Evolutionary conservation across 768 basidiomycete species (phyloP).

Genomic region (Macrolepiota dolichaula): DNA sequence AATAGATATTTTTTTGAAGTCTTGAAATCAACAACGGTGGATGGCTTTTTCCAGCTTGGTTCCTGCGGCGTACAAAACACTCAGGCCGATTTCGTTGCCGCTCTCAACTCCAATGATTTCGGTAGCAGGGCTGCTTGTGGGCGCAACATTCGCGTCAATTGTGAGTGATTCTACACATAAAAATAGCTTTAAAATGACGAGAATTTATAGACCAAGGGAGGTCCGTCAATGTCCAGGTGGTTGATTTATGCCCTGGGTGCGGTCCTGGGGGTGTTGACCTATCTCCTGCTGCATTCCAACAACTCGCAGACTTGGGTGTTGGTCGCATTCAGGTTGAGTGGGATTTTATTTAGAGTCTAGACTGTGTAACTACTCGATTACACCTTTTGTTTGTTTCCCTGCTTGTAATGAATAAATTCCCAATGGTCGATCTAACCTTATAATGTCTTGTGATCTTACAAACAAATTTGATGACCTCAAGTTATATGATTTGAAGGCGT

Average conservation of each 20-base stretch:
- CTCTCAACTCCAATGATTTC: conserved; percentile 19
- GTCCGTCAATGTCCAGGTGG: conserved; percentile 19
- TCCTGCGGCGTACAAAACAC: conserved; percentile 19
- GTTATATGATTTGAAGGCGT: too few relatives aligned
- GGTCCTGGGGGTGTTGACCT: conserved; percentile 22
- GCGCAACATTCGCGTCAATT: conserved; percentile 20
- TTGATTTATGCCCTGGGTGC: conserved; percentile 29
- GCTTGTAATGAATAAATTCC: too few relatives aligned
- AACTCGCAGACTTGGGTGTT: conserved; percentile 21
- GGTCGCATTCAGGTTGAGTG: conserved; percentile 24
- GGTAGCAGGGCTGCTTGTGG: conserved; percentile 17
- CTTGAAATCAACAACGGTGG: too few relatives aligned
- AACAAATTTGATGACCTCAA: too few relatives aligned
- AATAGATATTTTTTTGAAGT: neutral
- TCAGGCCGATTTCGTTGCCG: conserved; percentile 21
- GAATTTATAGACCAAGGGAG: conserved; percentile 21
- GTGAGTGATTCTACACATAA: conserved; percentile 11
- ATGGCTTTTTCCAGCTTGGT: conserved; percentile 15
- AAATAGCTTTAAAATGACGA: neutral
- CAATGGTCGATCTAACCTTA: too few relatives aligned
- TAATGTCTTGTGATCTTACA: too few relatives aligned
- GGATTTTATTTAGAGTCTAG: conserved; percentile 18
- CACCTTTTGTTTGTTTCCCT: too few relatives aligned
- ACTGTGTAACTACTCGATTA: too few relatives aligned
- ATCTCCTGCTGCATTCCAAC: conserved; percentile 23